Conservation (phyloP, 2,329 filamentous ascomycete species). For the Verticillium alfalfae region DNA sequence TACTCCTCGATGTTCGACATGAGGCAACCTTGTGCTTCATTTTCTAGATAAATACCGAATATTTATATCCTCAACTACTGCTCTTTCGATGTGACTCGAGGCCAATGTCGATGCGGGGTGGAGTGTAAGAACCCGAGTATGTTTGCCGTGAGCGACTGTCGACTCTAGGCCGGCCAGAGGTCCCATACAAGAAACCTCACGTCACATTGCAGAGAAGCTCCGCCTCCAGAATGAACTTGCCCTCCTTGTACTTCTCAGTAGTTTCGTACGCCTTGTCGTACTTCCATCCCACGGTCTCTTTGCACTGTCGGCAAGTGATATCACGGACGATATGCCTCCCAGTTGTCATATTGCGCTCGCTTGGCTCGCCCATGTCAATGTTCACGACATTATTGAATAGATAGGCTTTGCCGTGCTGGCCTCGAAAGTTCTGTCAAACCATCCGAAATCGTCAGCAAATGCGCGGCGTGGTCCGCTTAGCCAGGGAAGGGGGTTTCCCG, state of each 20-base stretch:
- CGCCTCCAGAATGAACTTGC: slow-evolving; percentile 93
- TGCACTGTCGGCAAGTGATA: slow-evolving; percentile 86
- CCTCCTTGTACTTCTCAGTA: slow-evolving; percentile 97
- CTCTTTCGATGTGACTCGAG: too few relatives aligned
- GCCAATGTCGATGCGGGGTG: too few relatives aligned
- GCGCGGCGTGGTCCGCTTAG: neutral
- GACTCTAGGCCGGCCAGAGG: neutral
- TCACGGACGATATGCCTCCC: slow-evolving; percentile 91
- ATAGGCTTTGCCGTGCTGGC: slow-evolving; percentile 96
- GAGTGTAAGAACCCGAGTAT: too few relatives aligned
- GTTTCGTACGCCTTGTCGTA: slow-evolving; percentile 95
- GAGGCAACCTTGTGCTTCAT: too few relatives aligned
- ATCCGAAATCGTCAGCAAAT: neutral
- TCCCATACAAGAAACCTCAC: slow-evolving; percentile 19
- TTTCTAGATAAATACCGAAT: too few relatives aligned
- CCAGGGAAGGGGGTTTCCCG: neutral
- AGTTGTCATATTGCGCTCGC: slow-evolving; percentile 96
- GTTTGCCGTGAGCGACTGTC: neutral
- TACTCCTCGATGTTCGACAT: too few relatives aligned
- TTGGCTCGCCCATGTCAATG: slow-evolving; percentile 74
- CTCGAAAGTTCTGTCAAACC: slow-evolving; percentile 80
- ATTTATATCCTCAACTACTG: too few relatives aligned
- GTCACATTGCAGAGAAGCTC: slow-evolving; percentile 80
- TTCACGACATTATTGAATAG: slow-evolving; percentile 95
- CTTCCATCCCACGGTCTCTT: slow-evolving; percentile 93